Evolutionary conservation across 495 filamentous ascomycete genomes (phyloP).

Genomic region (Podospora didyma): DNA sequence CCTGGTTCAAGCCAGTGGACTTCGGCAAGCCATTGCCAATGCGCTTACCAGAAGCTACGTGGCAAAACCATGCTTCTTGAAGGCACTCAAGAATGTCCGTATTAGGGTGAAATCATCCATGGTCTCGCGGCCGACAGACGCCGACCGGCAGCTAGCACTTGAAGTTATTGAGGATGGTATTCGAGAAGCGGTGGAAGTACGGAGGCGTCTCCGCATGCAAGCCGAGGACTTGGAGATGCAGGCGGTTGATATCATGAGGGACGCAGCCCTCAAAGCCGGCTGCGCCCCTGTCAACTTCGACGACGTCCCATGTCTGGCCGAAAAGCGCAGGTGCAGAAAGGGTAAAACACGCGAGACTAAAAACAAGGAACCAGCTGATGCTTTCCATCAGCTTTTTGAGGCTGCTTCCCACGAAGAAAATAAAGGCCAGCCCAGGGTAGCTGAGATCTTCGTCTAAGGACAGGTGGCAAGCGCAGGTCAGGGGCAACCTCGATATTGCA

Average conservation of each 20-base stretch:
- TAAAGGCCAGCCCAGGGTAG: too few species aligned
- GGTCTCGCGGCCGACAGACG: background rate
- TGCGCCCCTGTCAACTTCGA: slow-evolving; percentile 17
- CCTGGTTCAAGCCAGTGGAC: slow-evolving; percentile 28
- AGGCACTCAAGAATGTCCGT: slow-evolving; percentile 29
- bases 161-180: slow-evolving; percentile 15
- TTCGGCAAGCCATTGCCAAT: slow-evolving; percentile 28
- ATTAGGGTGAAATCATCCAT: slow-evolving; percentile 8
- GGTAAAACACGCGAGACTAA: background rate
- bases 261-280: slow-evolving; percentile 18
- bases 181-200: slow-evolving; percentile 1
- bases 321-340: background rate
- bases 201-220: slow-evolving; percentile 13
- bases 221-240: slow-evolving; percentile 10
- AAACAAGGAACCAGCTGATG: too few species aligned
- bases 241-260: slow-evolving; percentile 24
- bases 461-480: too few species aligned
- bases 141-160: background rate
- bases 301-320: slow-evolving; percentile 18
- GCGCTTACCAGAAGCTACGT: slow-evolving; percentile 23
- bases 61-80: slow-evolving; percentile 24
- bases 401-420: too few species aligned
- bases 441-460: too few species aligned
- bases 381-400: too few species aligned
- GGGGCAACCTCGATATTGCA: too few species aligned